These are phyloP conservation scores for Pseudocohnilembus persalinus DNA, from an alignment of 169 alveolate genomes.

Conservation along the genomic window DNA sequence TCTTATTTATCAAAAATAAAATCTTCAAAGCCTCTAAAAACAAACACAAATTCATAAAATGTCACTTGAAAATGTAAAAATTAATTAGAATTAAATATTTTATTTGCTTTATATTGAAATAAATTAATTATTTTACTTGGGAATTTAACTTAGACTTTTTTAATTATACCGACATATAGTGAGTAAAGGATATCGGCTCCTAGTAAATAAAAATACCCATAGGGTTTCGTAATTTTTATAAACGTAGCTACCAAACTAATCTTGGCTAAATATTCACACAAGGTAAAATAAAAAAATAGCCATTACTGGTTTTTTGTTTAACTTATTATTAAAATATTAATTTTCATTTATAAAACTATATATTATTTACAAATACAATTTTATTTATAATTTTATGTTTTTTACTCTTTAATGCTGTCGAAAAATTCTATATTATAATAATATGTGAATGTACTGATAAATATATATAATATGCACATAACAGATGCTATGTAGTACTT, in stretches of 20 bases:
- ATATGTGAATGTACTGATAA: not conserved
- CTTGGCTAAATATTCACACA: not conserved
- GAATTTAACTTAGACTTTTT: not conserved
- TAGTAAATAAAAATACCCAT: not conserved
- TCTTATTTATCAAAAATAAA: not conserved
- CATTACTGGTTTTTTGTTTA: too few relatives aligned
- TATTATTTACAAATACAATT: too few relatives aligned
- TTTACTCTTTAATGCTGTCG: not conserved
- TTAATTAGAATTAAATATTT: too few relatives aligned
- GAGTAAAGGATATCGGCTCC: not conserved
- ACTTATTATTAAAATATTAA: too few relatives aligned
- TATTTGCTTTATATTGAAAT: too few relatives aligned
- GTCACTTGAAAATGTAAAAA: not conserved
- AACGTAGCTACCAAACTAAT: not conserved
- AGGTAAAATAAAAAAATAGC: too few relatives aligned
- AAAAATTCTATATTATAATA: not conserved
- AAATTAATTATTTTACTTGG: not conserved
- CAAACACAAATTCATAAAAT: not conserved
- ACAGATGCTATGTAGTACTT: not conserved
- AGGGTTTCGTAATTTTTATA: not conserved
- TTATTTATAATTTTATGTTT: too few relatives aligned
- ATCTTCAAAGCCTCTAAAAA: not conserved
- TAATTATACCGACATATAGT: not conserved
- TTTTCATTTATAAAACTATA: too few relatives aligned
- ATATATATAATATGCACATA: not conserved